Percentiles rank a stretch among this genome's conserved stretches.
Evolutionary conservation across 768 basidiomycete genomes (phyloP).

Genomic region (Fomitopsis serialis): DNA sequence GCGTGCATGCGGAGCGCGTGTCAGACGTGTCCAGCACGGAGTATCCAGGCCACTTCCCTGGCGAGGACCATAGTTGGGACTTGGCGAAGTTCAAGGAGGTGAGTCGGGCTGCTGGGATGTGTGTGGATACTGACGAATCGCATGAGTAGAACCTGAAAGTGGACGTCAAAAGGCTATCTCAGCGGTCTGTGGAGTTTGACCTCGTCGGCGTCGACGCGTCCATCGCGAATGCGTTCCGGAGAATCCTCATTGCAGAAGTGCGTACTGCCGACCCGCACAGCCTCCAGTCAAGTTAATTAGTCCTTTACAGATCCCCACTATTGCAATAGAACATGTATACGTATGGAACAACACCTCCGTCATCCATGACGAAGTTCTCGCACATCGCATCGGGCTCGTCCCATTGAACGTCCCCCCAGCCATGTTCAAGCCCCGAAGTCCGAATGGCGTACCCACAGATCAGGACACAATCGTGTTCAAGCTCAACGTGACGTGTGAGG

Average conservation of each 20-base stretch:
- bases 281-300: too few species aligned
- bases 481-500: slow-evolving; percentile 62
- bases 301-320: slow-evolving; percentile 69
- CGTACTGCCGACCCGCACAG: slow-evolving; percentile 12
- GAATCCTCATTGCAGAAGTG: slow-evolving; percentile 93
- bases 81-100: slow-evolving; percentile 73
- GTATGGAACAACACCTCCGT: slow-evolving; percentile 94
- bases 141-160: slow-evolving; percentile 59
- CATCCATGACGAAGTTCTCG: slow-evolving; percentile 88
- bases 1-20: slow-evolving; percentile 63
- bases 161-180: slow-evolving; percentile 72
- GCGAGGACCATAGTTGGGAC: slow-evolving; percentile 83
- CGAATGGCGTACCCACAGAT: slow-evolving; percentile 59
- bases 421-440: slow-evolving; percentile 48
- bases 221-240: slow-evolving; percentile 89
- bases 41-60: slow-evolving; percentile 85
- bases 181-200: slow-evolving; percentile 89
- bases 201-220: slow-evolving; percentile 93
- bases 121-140: neutral
- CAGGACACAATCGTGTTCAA: slow-evolving; percentile 87
- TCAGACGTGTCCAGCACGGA: slow-evolving; percentile 84
- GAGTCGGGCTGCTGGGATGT: slow-evolving; percentile 21
- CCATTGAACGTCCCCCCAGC: slow-evolving; percentile 86
- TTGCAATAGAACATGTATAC: slow-evolving; percentile 88
- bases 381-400: slow-evolving; percentile 88